These are phyloP conservation scores for Eucalyptus microcorys DNA, from an alignment of 345 rosid genomes.

Conservation along the genomic window DNA sequence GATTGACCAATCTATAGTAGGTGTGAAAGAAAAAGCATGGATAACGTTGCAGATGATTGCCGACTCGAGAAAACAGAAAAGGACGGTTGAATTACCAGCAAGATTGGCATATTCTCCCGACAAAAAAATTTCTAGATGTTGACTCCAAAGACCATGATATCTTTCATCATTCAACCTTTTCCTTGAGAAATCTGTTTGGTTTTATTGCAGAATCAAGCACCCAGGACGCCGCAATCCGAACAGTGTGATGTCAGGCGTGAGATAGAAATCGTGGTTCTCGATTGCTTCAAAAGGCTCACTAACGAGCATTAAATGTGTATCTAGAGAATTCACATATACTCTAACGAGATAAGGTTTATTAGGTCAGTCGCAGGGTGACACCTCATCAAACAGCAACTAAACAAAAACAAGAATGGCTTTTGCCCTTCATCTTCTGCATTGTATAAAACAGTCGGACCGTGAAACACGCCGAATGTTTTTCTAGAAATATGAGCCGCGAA, in stretches of 20 bases:
- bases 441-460: background rate
- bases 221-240: background rate
- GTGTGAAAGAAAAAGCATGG: background rate
- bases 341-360: background rate
- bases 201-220: background rate
- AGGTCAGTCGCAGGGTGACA: background rate
- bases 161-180: background rate
- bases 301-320: background rate
- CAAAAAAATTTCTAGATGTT: background rate
- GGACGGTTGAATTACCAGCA: background rate
- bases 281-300: background rate
- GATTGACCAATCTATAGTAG: background rate
- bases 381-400: background rate
- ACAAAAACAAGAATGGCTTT: background rate
- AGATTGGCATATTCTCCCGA: background rate
- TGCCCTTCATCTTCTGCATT: background rate
- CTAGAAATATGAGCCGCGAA: background rate
- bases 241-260: background rate
- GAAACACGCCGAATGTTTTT: background rate
- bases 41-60: background rate
- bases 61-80: background rate
- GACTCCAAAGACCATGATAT: background rate
- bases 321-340: background rate
- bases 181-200: background rate
- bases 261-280: background rate